Conservation (phyloP, 768 basidiomycete genomes). For the Fomitopsis pulvina region DNA sequence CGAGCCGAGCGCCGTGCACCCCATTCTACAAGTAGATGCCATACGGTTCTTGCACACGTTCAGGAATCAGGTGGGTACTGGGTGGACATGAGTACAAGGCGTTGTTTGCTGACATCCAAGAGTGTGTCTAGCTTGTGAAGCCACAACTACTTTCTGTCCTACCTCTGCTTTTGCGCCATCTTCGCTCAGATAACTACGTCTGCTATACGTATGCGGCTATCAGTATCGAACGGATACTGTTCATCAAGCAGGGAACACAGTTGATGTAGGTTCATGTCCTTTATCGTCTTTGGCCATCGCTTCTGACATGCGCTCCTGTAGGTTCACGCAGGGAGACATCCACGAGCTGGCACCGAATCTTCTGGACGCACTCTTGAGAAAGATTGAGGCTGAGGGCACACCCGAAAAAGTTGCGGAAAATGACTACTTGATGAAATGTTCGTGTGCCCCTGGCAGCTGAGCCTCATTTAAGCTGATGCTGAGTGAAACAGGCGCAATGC, state of each 20-base stretch:
- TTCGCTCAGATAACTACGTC: constrained; percentile 81
- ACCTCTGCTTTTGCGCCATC: constrained; percentile 78
- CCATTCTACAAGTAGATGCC: constrained; percentile 92
- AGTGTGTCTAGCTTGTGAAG: constrained; percentile 70
- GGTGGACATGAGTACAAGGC: background rate
- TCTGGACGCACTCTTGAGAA: constrained; percentile 63
- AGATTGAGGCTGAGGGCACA: constrained; percentile 71
- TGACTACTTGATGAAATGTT: constrained; percentile 97
- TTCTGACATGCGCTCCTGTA: constrained; percentile 22
- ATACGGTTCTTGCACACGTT: constrained; percentile 94
- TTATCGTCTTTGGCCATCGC: background rate
- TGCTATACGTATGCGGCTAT: constrained; percentile 96
- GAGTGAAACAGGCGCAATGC: constrained; percentile 70
- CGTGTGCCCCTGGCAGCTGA: constrained; percentile 17
- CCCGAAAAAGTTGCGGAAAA: constrained; percentile 96
- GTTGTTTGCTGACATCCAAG: background rate
- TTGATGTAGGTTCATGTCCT: constrained; percentile 49
- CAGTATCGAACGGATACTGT: constrained; percentile 92
- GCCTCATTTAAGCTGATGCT: background rate
- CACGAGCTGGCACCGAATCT: constrained; percentile 75
- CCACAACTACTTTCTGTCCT: constrained; percentile 88
- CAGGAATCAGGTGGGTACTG: constrained; percentile 85
- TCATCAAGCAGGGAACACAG: constrained; percentile 74
- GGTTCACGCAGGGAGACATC: constrained; percentile 85
- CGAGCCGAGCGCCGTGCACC: constrained; percentile 59